These are phyloP conservation scores for Prunus padus DNA, from an alignment of 306 rosid genomes.

Conservation along the genomic window DNA sequence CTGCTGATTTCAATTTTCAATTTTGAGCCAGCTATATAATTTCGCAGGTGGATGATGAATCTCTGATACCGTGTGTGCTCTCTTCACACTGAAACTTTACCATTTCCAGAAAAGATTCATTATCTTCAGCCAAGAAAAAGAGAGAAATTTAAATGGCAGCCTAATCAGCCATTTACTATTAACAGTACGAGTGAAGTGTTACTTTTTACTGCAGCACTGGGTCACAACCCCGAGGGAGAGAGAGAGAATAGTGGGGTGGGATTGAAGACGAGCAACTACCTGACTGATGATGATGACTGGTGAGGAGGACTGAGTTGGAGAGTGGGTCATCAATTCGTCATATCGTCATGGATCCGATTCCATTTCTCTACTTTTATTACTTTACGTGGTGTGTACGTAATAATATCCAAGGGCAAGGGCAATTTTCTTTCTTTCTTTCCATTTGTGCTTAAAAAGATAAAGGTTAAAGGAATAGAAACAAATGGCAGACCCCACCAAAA, in stretches of 20 bases:
- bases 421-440: not conserved
- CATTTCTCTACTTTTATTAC: not conserved
- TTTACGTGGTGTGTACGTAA: not conserved
- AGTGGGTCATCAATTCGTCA: not conserved
- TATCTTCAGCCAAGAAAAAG: constrained; percentile 12
- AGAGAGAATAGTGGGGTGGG: too few relatives aligned
- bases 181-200: constrained; percentile 6
- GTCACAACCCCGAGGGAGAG: not conserved
- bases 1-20: not conserved
- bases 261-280: not conserved
- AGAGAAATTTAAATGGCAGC: not conserved
- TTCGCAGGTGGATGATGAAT: constrained; percentile 29
- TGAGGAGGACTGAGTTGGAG: not conserved
- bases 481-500: not conserved
- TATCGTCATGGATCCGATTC: not conserved
- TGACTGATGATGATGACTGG: not conserved
- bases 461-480: not conserved
- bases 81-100: not conserved
- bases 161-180: not conserved
- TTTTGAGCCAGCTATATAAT: not conserved
- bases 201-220: constrained; percentile 5
- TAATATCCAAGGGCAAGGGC: not conserved
- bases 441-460: not conserved
- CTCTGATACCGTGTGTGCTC: constrained; percentile 29
- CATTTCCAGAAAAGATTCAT: constrained; percentile 7